Evolutionary conservation across 2,329 filamentous ascomycete species (phyloP).

Genomic region (Aspergillus viridinutans): DNA sequence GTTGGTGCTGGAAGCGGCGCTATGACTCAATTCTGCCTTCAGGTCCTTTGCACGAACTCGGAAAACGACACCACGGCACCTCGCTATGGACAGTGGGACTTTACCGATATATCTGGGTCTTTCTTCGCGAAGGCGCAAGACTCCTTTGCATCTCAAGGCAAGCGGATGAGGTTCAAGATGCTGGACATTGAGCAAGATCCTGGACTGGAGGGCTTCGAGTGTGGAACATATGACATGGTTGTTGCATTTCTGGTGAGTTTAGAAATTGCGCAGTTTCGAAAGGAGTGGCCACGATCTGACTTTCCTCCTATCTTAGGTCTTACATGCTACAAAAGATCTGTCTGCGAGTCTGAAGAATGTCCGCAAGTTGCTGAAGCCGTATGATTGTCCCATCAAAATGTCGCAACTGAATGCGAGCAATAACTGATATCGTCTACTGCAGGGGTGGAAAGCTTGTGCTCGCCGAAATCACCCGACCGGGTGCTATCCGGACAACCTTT

Average conservation of each 20-base stretch:
- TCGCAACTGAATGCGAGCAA: neutral
- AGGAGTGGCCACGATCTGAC: neutral
- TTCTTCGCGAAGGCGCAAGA: conserved; percentile 9
- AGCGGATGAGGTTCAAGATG: conserved; percentile 9
- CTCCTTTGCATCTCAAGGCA: conserved; percentile 5
- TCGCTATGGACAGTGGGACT: conserved; percentile 7
- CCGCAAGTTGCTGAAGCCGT: conserved; percentile 10
- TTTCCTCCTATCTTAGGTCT: neutral
- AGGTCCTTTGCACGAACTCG: neutral
- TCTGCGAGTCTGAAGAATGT: conserved; percentile 4
- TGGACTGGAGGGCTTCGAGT: conserved; percentile 12
- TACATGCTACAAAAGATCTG: conserved; percentile 8
- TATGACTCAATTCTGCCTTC: neutral
- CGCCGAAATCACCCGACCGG: conserved; percentile 6
- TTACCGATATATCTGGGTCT: conserved; percentile 13
- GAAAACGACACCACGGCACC: neutral
- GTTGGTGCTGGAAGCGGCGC: conserved; percentile 2
- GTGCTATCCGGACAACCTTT: conserved; percentile 1
- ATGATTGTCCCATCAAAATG: neutral
- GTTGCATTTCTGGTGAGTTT: conserved; percentile 11
- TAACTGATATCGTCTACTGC: neutral
- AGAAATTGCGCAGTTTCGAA: neutral
- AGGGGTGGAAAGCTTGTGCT: conserved; percentile 12
- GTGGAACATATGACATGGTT: conserved; percentile 16
- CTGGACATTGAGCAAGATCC: conserved; percentile 16